phyloP scores from a whole-genome alignment of 352 stramenopile species.

The Thalassiosira sp. region DNA sequence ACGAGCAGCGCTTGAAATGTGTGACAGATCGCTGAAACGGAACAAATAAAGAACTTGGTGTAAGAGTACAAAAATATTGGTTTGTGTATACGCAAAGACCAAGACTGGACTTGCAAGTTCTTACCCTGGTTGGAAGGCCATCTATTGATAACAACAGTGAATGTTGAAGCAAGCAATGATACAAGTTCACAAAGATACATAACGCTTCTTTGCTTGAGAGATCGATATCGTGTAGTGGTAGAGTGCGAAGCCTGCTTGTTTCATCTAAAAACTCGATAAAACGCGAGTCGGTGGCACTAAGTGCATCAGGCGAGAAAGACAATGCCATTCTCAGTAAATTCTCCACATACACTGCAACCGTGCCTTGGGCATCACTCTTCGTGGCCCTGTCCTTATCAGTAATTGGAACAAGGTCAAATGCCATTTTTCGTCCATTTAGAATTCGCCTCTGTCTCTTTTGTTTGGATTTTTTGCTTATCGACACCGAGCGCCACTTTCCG shows the following conservation, averaged over 20 bases:
- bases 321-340: slow-evolving; percentile 64
- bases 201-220: slow-evolving; percentile 68
- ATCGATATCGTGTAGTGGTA: slow-evolving; percentile 81
- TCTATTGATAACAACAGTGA: slow-evolving; percentile 81
- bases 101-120: not conserved
- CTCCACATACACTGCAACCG: slow-evolving; percentile 53
- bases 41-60: not conserved
- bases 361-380: slow-evolving; percentile 18
- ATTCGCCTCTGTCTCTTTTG: slow-evolving; percentile 70
- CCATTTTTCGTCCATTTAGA: slow-evolving; percentile 80
- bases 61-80: not conserved
- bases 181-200: slow-evolving; percentile 86
- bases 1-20: slow-evolving; percentile 65
- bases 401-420: slow-evolving; percentile 74
- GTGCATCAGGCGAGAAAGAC: slow-evolving; percentile 68
- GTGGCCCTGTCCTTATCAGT: slow-evolving; percentile 13
- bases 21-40: slow-evolving; percentile 33
- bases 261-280: slow-evolving; percentile 83
- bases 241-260: slow-evolving; percentile 65
- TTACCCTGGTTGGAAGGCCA: slow-evolving; percentile 73
- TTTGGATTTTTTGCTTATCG: slow-evolving; percentile 57
- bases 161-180: slow-evolving; percentile 86
- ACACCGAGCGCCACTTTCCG: slow-evolving; percentile 74
- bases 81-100: slow-evolving; percentile 2
- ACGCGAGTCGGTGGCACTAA: slow-evolving; percentile 57